A percentile compares a stretch with the other conserved stretches of the same genome.
These are phyloP conservation scores for Trichoderma gracile DNA, from an alignment of 2,329 filamentous ascomycete genomes.

Conservation along the genomic window DNA sequence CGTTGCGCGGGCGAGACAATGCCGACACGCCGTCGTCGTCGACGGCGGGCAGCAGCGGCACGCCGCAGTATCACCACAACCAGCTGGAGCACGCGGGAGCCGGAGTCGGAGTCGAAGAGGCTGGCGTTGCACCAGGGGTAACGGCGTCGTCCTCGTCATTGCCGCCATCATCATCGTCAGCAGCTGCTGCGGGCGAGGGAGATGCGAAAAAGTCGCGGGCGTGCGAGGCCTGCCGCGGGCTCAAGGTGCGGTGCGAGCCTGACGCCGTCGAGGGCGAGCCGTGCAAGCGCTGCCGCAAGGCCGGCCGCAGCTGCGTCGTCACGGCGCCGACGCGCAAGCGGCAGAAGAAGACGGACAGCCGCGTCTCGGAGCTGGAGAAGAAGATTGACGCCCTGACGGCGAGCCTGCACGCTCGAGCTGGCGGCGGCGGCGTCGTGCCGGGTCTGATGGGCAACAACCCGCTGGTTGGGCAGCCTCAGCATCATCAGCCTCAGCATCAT, in stretches of 20 bases:
- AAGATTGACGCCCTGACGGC: constrained; percentile 89
- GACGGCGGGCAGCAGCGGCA: constrained; percentile 21
- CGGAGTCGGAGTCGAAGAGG: not conserved
- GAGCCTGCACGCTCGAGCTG: constrained; percentile 61
- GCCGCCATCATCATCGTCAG: not conserved
- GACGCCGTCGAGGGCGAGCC: constrained; percentile 62
- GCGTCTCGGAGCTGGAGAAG: constrained; percentile 87
- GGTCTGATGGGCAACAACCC: not conserved
- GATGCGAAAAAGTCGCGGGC: constrained; percentile 69
- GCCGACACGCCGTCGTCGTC: constrained; percentile 33
- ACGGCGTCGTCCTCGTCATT: too few species aligned
- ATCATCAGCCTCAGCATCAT: not conserved
- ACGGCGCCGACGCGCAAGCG: constrained; percentile 75
- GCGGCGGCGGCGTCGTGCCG: not conserved
- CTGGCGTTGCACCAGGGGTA: too few species aligned
- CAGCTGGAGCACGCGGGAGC: constrained; percentile 11
- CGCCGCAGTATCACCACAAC: constrained; percentile 5
- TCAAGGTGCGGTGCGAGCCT: constrained; percentile 85
- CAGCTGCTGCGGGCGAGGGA: constrained; percentile 13
- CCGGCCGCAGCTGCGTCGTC: constrained; percentile 73
- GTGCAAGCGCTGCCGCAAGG: constrained; percentile 77
- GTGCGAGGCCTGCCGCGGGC: constrained; percentile 72
- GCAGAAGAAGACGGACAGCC: constrained; percentile 87
- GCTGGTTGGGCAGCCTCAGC: constrained; percentile 3
- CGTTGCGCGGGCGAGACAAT: constrained; percentile 30